phyloP scores from a whole-genome alignment of 164 flowering plant genomes.

The Piper longum region DNA sequence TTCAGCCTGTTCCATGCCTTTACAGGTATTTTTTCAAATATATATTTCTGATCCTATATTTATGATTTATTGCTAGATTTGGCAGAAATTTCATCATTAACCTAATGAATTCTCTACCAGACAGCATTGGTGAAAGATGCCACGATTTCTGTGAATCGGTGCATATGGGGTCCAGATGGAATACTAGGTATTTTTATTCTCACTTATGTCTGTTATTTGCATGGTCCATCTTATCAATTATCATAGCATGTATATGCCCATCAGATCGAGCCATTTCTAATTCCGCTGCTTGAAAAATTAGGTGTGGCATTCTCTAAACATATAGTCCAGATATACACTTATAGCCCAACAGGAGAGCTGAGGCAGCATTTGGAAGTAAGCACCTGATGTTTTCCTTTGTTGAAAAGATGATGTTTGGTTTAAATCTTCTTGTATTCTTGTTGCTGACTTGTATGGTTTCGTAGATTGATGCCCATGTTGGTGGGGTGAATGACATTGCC shows the following conservation, averaged over 20 bases:
- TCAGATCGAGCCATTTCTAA: neutral
- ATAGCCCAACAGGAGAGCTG: conserved; percentile 35
- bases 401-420: neutral
- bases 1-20: conserved; percentile 24
- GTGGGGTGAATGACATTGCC: conserved; percentile 64
- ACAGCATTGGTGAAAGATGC: conserved; percentile 29
- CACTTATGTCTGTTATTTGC: neutral
- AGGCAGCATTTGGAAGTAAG: conserved; percentile 44
- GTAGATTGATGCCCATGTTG: conserved; percentile 65
- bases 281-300: conserved; percentile 5
- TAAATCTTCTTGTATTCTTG: neutral
- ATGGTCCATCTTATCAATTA: neutral
- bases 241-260: neutral
- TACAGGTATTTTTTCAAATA: conserved; percentile 22
- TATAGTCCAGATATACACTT: conserved; percentile 42
- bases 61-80: neutral
- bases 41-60: neutral
- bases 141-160: conserved; percentile 30
- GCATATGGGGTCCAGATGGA: conserved; percentile 44
- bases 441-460: neutral
- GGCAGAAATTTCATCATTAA: neutral
- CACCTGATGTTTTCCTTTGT: neutral
- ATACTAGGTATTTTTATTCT: conserved; percentile 21
- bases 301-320: conserved; percentile 64
- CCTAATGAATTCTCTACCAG: conserved; percentile 12